Conservation (phyloP, 2,329 filamentous ascomycete species). For the Colletotrichum theobromicola region DNA sequence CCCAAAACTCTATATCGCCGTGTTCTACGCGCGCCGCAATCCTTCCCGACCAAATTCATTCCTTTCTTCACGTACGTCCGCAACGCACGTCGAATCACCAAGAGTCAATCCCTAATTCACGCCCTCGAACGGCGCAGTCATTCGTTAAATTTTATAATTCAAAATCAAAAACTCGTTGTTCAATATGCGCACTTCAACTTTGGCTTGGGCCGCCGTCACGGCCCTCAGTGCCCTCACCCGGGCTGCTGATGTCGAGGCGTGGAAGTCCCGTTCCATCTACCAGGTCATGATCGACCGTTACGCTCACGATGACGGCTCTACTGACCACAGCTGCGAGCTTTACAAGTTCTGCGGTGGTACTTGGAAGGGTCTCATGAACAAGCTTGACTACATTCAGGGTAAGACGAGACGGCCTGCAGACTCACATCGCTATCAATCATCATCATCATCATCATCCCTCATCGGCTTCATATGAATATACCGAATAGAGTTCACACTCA, state of each 20-base stretch:
- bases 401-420: constrained; percentile 13
- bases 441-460: neutral
- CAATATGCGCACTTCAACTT: constrained; percentile 12
- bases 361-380: constrained; percentile 51
- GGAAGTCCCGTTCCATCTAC: constrained; percentile 43
- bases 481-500: neutral
- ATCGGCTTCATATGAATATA: neutral
- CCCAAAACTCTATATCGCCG: constrained; percentile 15
- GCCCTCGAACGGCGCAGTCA: constrained; percentile 11
- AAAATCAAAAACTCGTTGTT: neutral
- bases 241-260: constrained; percentile 14
- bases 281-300: constrained; percentile 51
- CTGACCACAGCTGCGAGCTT: constrained; percentile 44
- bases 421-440: neutral
- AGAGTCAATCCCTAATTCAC: neutral
- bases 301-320: constrained; percentile 45
- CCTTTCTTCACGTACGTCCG: constrained; percentile 8
- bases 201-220: constrained; percentile 14
- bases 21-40: constrained; percentile 2
- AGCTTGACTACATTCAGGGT: constrained; percentile 55
- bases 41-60: constrained; percentile 9
- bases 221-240: constrained; percentile 3
- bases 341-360: constrained; percentile 55
- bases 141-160: neutral
- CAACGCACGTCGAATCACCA: neutral